Base-by-base conservation (phyloP, 495 filamentous ascomycete genomes). In the Tuber brumale region DNA sequence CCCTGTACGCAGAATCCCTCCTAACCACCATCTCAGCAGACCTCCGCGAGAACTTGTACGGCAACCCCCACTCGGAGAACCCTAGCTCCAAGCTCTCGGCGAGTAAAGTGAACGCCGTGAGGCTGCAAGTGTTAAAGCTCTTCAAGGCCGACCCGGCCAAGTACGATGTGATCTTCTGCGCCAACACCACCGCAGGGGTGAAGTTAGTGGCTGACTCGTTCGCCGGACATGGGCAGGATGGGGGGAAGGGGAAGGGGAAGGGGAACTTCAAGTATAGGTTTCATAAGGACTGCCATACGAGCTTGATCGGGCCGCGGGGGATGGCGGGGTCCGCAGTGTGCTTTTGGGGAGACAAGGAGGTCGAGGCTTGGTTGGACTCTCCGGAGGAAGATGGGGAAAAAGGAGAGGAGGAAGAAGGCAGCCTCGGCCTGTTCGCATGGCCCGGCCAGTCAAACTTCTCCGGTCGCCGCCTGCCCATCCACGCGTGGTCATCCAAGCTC, bases 381-480 rank as follows among this genome's bases (percentile, higher is more conserved):
- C 12, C 71, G 37, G 35, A 35, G 14, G 70, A 37, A 43, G 37
- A 69, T 66, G 44, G 75, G 70, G 46, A 78, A 79, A 23, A 41
- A 23, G 71, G 35, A 39, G 37, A 70, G 70, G 37, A 70, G 70
- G 37, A 39, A 39, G 44, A 76, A 70, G 46, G 77, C 76, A 76
- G 66, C 6, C 80, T 91, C 42, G 88, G 88, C 1, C 84, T 95
- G 21, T 92, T 94, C 80, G 91, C 89, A 21, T 95, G 91, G 83
- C 92, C 92, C 19, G 92, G 89, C 8, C 92, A 94, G 83, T 92
- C 91, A 21, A 94, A 94, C 81, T 90, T 95, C 87, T 93, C 89
- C 19, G 92, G 92, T 9, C 86, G 90, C 43, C 87, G 92, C 41
- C 85, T 92, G 35, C 91, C 91, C 4, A 83, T 89, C 23, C 80